These are phyloP conservation scores for Bryoerythrophyllum caledonicum DNA, from an alignment of 225 moss, liverwort and hornwort species.

Conservation along the genomic window DNA sequence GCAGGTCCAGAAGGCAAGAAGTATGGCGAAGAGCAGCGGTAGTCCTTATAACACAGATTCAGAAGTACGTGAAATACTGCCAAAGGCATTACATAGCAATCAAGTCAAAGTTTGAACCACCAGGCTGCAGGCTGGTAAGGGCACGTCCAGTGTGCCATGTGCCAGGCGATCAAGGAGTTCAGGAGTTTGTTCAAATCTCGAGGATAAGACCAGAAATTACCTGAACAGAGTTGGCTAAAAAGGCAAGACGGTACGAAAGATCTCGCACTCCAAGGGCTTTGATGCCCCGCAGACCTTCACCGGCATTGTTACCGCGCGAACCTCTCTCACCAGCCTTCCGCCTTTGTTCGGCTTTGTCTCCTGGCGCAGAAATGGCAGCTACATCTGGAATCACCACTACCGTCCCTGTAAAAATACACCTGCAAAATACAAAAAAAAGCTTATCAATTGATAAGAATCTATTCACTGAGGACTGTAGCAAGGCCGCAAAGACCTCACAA, in stretches of 20 bases:
- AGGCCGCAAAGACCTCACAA: not conserved
- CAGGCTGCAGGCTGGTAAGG: not conserved
- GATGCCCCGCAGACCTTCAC: constrained; percentile 90
- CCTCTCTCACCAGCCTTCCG: constrained; percentile 71
- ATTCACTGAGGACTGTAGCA: not conserved
- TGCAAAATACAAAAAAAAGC: constrained; percentile 30
- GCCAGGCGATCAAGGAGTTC: not conserved
- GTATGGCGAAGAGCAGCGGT: not conserved
- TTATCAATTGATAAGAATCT: constrained; percentile 10
- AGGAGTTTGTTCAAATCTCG: not conserved
- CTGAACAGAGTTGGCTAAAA: constrained; percentile 98
- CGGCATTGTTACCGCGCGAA: constrained; percentile 51
- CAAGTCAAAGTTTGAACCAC: constrained; percentile 1
- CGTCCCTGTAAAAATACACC: constrained; percentile 95
- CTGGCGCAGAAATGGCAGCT: constrained; percentile 91
- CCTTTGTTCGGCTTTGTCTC: constrained; percentile 86
- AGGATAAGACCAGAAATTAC: constrained; percentile 35
- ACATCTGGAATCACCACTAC: constrained; percentile 96
- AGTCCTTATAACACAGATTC: not conserved
- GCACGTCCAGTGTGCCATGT: not conserved
- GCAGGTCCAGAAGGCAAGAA: not conserved
- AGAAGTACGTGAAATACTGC: not conserved
- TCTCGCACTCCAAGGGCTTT: constrained; percentile 96
- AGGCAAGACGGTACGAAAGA: constrained; percentile 93
- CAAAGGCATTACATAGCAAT: not conserved